phyloP scores from a whole-genome alignment of 805 yeast species.

The Brettanomyces custersianus region DNA sequence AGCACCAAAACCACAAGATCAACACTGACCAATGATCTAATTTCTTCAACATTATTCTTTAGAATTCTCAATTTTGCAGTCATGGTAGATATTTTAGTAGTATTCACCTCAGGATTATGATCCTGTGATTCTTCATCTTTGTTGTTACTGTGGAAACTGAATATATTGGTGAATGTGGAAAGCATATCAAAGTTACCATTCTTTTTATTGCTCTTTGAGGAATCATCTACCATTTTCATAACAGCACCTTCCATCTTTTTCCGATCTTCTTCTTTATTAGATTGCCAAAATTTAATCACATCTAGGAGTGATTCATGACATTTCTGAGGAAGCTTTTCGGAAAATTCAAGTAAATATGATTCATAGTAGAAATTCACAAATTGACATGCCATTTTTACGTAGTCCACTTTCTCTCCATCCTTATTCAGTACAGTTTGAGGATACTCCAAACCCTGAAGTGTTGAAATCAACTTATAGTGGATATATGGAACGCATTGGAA shows the following conservation, averaged over 20 bases:
- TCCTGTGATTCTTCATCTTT: slow-evolving; percentile 16
- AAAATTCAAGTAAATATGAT: slow-evolving; percentile 25
- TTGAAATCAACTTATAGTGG: slow-evolving; percentile 18
- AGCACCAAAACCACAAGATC: slow-evolving; percentile 68
- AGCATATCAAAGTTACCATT: slow-evolving; percentile 39
- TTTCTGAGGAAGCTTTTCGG: slow-evolving; percentile 25
- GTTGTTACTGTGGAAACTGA: slow-evolving; percentile 29
- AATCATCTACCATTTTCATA: slow-evolving; percentile 23
- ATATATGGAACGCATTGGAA: slow-evolving; percentile 29
- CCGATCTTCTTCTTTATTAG: slow-evolving; percentile 27
- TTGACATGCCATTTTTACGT: slow-evolving; percentile 19
- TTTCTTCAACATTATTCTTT: slow-evolving; percentile 62
- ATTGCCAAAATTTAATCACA: slow-evolving; percentile 33
- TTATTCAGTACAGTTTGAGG: slow-evolving; percentile 16
- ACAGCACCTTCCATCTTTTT: slow-evolving; percentile 31
- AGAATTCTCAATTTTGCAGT: slow-evolving; percentile 77
- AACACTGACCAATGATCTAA: slow-evolving; percentile 69
- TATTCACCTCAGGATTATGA: slow-evolving; percentile 22
- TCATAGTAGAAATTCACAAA: slow-evolving; percentile 28
- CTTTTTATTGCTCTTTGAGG: slow-evolving; percentile 22
- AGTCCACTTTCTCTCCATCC: slow-evolving; percentile 18
- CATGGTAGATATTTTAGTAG: slow-evolving; percentile 42
- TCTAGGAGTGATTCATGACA: slow-evolving; percentile 21
- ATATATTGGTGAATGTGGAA: slow-evolving; percentile 56
- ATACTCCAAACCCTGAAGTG: slow-evolving; percentile 17